A percentile compares a stretch with the other conserved stretches of the same genome.
These are phyloP conservation scores for Lanmaoa pseudosensibilis DNA, from an alignment of 768 basidiomycete genomes.

Conservation along the genomic window DNA sequence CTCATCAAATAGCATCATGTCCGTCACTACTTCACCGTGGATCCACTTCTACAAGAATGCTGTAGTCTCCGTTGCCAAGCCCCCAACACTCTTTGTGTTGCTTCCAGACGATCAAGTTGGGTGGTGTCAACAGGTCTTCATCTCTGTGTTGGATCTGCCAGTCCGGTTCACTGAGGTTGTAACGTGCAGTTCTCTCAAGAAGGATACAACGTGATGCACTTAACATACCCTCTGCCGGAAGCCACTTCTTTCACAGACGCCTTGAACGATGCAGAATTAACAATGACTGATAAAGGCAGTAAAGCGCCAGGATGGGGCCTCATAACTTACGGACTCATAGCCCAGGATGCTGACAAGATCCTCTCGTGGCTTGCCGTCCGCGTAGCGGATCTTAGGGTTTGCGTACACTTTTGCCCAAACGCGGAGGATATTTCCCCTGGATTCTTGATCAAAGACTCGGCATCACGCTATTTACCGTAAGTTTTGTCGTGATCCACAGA, in stretches of 20 bases:
- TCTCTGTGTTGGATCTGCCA: not conserved
- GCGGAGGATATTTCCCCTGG: constrained; percentile 24
- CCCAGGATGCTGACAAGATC: constrained; percentile 23
- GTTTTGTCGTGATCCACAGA: not conserved
- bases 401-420: constrained; percentile 38
- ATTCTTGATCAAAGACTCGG: constrained; percentile 27
- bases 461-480: constrained; percentile 32
- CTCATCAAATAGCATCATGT: constrained; percentile 1
- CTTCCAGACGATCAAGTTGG: constrained; percentile 32
- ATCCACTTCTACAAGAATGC: constrained; percentile 26
- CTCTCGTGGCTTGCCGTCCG: constrained; percentile 4
- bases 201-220: constrained; percentile 38
- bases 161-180: not conserved
- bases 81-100: constrained; percentile 33
- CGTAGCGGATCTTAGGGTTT: constrained; percentile 25
- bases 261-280: constrained; percentile 17
- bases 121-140: constrained; percentile 39
- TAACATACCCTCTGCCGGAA: constrained; percentile 25
- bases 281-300: constrained; percentile 7
- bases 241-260: constrained; percentile 15
- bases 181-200: constrained; percentile 37
- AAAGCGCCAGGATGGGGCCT: constrained; percentile 28
- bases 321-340: constrained; percentile 32
- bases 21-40: constrained; percentile 7
- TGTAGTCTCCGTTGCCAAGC: constrained; percentile 31